A percentile compares a stretch with the other conserved stretches of the same genome.
phyloP scores from a whole-genome alignment of 2,329 filamentous ascomycete species.

The Penicillium sp. region DNA sequence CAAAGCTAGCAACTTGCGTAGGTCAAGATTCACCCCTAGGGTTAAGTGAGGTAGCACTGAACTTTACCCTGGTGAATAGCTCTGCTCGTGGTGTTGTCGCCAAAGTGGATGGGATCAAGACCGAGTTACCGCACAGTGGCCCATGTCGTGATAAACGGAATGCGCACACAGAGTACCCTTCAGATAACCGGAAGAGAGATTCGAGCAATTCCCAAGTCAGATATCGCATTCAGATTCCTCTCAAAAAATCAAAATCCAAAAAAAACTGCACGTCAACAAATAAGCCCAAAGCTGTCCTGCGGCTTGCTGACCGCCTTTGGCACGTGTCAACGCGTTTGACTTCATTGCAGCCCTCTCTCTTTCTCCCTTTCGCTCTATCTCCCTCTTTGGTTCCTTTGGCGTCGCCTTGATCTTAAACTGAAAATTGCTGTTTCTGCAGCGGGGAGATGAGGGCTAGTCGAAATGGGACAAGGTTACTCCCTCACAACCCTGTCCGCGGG shows the following conservation, averaged over 20 bases:
- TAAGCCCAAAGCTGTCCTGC: neutral
- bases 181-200: too few species aligned
- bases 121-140: neutral
- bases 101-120: neutral
- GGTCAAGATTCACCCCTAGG: neutral
- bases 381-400: constrained; percentile 4
- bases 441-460: constrained; percentile 33
- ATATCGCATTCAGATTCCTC: too few species aligned
- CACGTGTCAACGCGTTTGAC: constrained; percentile 24
- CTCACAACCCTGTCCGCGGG: constrained; percentile 88
- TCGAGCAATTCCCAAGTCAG: too few species aligned
- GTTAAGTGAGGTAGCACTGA: too few species aligned
- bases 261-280: neutral
- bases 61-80: neutral
- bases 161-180: neutral
- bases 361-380: constrained; percentile 2
- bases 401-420: neutral
- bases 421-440: constrained; percentile 2
- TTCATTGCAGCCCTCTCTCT: constrained; percentile 15
- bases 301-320: constrained; percentile 22
- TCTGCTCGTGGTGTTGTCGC: neutral
- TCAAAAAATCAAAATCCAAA: neutral
- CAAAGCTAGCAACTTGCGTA: neutral
- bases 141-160: neutral
- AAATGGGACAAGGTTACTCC: constrained; percentile 96